phyloP scores from a whole-genome alignment of 805 yeast species.

The Spathaspora gorwiae region DNA sequence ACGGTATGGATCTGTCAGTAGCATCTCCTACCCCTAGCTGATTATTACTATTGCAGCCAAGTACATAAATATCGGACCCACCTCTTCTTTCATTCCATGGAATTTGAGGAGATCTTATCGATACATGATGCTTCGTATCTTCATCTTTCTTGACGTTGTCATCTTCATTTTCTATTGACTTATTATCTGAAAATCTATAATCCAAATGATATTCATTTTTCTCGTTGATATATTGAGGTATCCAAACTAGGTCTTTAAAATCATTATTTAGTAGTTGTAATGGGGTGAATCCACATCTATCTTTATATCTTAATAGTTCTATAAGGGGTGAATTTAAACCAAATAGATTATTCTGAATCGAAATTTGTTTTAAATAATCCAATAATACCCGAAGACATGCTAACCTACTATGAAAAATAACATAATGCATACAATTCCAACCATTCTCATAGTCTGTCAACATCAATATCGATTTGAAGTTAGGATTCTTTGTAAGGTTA shows the following conservation, averaged over 20 bases:
- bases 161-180: not conserved
- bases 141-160: not conserved
- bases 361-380: conserved; percentile 17
- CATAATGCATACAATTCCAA: conserved; percentile 76
- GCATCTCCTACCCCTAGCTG: conserved; percentile 66
- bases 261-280: conserved; percentile 57
- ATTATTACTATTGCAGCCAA: conserved; percentile 60
- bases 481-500: conserved; percentile 44
- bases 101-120: conserved; percentile 1
- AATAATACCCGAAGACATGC: conserved; percentile 44
- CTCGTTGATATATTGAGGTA: conserved; percentile 40
- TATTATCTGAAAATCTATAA: conserved; percentile 14
- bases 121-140: not conserved
- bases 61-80: conserved; percentile 55
- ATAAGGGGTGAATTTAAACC: conserved; percentile 2
- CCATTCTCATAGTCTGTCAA: conserved; percentile 67
- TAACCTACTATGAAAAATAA: conserved; percentile 54
- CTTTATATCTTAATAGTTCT: conserved; percentile 47
- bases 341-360: conserved; percentile 3
- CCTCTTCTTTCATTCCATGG: conserved; percentile 42
- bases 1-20: conserved; percentile 40
- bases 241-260: conserved; percentile 37
- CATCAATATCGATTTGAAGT: conserved; percentile 37
- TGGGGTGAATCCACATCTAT: conserved; percentile 69
- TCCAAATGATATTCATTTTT: conserved; percentile 24